Evolutionary conservation across 2,329 filamentous ascomycete species (phyloP), one percentile per base, ranked within the genome.

Genomic region (Podosphaera xanthii): DNA sequence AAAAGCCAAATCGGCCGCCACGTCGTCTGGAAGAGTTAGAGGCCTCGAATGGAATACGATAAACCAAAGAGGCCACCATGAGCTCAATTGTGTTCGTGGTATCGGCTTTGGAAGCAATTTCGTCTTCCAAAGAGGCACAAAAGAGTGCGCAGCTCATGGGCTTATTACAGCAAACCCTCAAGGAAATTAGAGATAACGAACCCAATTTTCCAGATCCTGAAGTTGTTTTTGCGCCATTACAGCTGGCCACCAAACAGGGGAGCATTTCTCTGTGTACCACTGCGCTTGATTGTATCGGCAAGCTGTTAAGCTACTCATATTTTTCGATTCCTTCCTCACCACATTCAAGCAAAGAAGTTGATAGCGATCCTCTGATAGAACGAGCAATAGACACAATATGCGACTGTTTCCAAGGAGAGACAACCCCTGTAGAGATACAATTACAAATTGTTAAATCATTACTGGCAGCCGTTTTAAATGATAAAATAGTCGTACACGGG

Each of bases 311-410:
- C 67, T 98, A 95, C 71, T 95, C 92, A 22, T 97, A 97, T 76
- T 97, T 98, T 71, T 91, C 91, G 56, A 80, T 87, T 57, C 79
- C 83, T 42, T 75, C 75, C 58, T 72, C 72, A 31, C 70, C 73
- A 40, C 67, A 68, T 62, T 64, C 66, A 55, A 67, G 71, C 59
- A 66, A 67, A 59, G 72, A 74, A 54, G 66, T 64, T 60, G 66
- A 68, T 57, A 74, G 75, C 48, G 76, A 85, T 3, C 90, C 91
- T 14, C 76, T 98, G 64, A 98, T 98, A 69, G 94, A 98, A 73
- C 81, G 91, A 64, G 92, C 94, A 61, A 98, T 98, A 68, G 94
- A 98, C 72, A 95, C 92, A 42, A 98, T 98, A 75, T 98, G 92
- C 76, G 91, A 97, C 69, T 98, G 92, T 71, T 98, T 98, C 70